Conservation (phyloP, 148 eudicot species). For the Fagopyrum homotropicum region DNA sequence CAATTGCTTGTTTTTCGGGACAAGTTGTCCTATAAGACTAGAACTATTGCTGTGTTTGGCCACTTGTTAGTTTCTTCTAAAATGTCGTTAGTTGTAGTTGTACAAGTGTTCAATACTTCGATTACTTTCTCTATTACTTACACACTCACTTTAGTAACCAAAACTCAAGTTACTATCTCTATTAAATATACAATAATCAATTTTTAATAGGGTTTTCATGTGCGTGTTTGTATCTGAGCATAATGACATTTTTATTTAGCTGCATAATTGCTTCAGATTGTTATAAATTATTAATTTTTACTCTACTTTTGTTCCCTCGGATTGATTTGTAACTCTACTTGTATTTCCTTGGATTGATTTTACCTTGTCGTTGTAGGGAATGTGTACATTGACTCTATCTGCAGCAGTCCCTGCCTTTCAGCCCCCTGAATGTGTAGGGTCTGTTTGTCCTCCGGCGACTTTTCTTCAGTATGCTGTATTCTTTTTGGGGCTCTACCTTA, state of each 20-base stretch:
- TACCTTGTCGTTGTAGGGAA: not conserved
- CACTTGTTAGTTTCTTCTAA: not conserved
- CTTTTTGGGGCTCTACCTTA: constrained; percentile 20
- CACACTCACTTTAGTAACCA: too few species aligned
- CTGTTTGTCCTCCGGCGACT: constrained; percentile 18
- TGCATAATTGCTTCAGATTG: not conserved
- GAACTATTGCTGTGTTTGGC: not conserved
- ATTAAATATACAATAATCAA: not conserved
- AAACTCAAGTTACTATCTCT: not conserved
- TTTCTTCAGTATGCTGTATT: constrained; percentile 14
- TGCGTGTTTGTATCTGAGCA: not conserved
- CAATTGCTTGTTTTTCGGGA: not conserved
- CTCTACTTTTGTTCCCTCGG: not conserved
- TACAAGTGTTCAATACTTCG: not conserved
- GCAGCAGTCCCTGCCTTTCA: constrained; percentile 12
- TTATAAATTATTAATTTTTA: not conserved
- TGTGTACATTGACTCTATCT: constrained; percentile 15
- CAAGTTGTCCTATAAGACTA: not conserved
- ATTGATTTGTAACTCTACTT: not conserved
- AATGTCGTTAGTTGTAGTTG: not conserved
- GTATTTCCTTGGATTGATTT: not conserved
- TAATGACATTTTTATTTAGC: not conserved
- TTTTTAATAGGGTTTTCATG: not conserved
- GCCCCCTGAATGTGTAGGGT: constrained; percentile 13
- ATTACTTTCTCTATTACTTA: not conserved